These are phyloP conservation scores for Paramecium tetraurelia DNA, from an alignment of 73 alveolate genomes.

Conservation along the genomic window DNA sequence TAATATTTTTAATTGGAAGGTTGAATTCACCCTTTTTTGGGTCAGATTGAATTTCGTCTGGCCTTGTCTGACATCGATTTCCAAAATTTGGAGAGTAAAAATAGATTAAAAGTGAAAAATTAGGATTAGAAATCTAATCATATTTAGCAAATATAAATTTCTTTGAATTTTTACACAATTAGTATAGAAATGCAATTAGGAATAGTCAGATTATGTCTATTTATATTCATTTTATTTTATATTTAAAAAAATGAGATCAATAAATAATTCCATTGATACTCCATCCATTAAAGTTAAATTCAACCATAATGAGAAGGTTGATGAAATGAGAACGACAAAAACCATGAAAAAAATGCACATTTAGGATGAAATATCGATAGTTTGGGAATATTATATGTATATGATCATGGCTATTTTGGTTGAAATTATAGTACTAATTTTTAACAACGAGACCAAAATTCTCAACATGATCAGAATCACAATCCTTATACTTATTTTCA, in stretches of 20 bases:
- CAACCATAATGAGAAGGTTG: background rate
- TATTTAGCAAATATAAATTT: background rate
- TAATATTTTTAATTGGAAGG: background rate
- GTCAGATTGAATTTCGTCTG: background rate
- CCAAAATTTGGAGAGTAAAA: background rate
- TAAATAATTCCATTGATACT: slow-evolving; percentile 3
- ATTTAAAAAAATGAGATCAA: slow-evolving; percentile 13
- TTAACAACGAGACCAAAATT: background rate
- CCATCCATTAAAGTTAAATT: background rate
- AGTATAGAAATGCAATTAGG: background rate
- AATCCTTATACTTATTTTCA: background rate
- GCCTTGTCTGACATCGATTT: background rate
- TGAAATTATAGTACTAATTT: background rate
- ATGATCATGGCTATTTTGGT: background rate
- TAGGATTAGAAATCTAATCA: background rate
- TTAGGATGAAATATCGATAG: background rate
- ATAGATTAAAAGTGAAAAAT: background rate
- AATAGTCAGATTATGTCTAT: background rate
- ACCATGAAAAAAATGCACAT: background rate
- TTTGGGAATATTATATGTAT: background rate
- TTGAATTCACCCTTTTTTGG: background rate
- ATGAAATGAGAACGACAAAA: background rate
- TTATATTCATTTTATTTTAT: background rate
- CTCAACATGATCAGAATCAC: background rate
- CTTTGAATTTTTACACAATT: background rate